phyloP scores from a whole-genome alignment of 1,284 basidiomycete species.

The Cutaneotrichosporon cutaneum region DNA sequence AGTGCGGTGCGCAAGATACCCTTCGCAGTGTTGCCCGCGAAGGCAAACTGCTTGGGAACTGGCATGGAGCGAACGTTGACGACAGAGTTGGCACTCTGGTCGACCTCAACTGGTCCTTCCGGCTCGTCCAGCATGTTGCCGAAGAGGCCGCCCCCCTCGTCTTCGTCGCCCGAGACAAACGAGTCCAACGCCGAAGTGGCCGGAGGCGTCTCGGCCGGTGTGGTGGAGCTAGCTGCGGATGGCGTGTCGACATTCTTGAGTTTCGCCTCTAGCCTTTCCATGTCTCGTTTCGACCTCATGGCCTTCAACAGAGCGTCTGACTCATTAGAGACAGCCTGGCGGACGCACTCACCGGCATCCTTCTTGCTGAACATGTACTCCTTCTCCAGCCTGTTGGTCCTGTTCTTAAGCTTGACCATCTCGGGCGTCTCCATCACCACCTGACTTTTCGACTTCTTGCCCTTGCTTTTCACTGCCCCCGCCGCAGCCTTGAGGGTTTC shows the following conservation, averaged over 20 bases:
- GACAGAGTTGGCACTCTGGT: constrained; percentile 56
- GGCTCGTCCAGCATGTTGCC: constrained; percentile 72
- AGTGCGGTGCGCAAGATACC: constrained; percentile 33
- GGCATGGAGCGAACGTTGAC: constrained; percentile 71
- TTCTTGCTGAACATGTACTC: constrained; percentile 74
- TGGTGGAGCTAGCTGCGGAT: background rate
- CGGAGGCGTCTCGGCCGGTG: background rate
- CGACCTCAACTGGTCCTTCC: constrained; percentile 51
- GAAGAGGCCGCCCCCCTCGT: constrained; percentile 67
- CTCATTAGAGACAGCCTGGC: background rate
- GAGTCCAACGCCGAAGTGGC: background rate
- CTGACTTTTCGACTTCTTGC: constrained; percentile 45
- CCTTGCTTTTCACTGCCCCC: constrained; percentile 31
- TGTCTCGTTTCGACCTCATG: constrained; percentile 61
- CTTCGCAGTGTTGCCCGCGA: constrained; percentile 40
- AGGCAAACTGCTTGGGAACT: constrained; percentile 74
- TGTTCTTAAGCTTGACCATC: constrained; percentile 58
- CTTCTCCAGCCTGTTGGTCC: constrained; percentile 60
- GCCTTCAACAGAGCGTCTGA: constrained; percentile 61
- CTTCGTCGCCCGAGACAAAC: constrained; percentile 33
- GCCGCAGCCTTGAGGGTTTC: constrained; percentile 25
- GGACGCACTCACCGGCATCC: constrained; percentile 56
- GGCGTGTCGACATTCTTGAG: constrained; percentile 18
- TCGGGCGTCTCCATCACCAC: constrained; percentile 50
- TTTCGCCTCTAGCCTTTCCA: constrained; percentile 58